These are phyloP conservation scores for Dactylellina drechsleri DNA, from an alignment of 2,329 filamentous ascomycete species.

Conservation along the genomic window DNA sequence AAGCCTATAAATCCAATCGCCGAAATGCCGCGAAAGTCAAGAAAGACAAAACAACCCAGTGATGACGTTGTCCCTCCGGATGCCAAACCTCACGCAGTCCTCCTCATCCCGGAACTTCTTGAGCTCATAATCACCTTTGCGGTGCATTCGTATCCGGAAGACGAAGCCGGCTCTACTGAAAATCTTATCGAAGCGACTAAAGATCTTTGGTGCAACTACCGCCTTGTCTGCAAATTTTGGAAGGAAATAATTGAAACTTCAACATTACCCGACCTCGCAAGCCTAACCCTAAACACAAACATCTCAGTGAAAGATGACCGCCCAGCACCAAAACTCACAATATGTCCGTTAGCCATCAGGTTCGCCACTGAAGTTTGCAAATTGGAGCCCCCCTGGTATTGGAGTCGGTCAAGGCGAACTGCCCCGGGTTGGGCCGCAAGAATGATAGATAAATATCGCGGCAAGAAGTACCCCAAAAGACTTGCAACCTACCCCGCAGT, in stretches of 20 bases:
- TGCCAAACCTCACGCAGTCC: not conserved
- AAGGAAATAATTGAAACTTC: constrained; percentile 4
- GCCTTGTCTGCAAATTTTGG: not conserved
- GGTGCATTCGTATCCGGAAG: not conserved
- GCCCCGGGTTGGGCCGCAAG: not conserved
- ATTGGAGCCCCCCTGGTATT: not conserved
- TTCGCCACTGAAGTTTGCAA: not conserved
- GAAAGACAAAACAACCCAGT: too few relatives aligned
- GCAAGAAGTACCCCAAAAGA: not conserved
- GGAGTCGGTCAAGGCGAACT: not conserved
- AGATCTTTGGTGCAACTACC: not conserved
- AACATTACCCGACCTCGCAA: not conserved
- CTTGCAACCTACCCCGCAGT: not conserved
- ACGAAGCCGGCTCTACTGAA: not conserved
- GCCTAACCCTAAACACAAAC: not conserved
- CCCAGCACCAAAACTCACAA: not conserved
- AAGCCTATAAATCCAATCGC: too few relatives aligned
- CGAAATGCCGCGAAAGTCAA: too few relatives aligned
- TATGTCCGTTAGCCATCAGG: not conserved
- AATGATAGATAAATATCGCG: not conserved
- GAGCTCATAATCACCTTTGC: not conserved
- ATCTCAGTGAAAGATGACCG: not conserved
- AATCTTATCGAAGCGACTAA: not conserved
- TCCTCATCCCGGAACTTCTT: not conserved
- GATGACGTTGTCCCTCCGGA: too few relatives aligned